These are phyloP conservation scores for Sugiyamaella xylanicola DNA, from an alignment of 1,139 yeast genomes.

Conservation along the genomic window DNA sequence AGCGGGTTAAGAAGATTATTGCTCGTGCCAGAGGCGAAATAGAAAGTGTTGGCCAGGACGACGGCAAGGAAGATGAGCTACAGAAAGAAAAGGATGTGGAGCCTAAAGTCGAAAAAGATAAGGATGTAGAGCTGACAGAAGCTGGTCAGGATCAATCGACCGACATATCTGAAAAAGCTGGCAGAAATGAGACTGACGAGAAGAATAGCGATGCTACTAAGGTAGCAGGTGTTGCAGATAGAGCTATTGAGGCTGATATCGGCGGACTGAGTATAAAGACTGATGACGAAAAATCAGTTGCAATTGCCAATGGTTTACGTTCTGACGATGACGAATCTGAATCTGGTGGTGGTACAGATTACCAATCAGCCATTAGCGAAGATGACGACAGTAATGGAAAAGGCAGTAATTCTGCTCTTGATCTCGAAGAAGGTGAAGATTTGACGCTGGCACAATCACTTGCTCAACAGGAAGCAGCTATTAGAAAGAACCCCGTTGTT, in stretches of 20 bases:
- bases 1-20: slow-evolving; percentile 45
- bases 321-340: slow-evolving; percentile 16
- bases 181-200: not conserved
- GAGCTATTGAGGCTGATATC: slow-evolving; percentile 31
- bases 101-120: slow-evolving; percentile 23
- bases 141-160: no score
- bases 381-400: slow-evolving; percentile 22
- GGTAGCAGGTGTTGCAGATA: not conserved
- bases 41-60: slow-evolving; percentile 18
- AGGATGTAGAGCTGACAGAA: slow-evolving; percentile 12
- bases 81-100: slow-evolving; percentile 18
- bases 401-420: slow-evolving; percentile 21
- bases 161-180: not conserved
- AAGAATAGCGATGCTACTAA: slow-evolving; percentile 22
- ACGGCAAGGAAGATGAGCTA: slow-evolving; percentile 29
- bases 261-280: slow-evolving; percentile 14
- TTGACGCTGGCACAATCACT: slow-evolving; percentile 28
- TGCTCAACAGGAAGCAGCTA: slow-evolving; percentile 60
- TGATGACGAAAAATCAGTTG: slow-evolving; percentile 11
- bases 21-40: slow-evolving; percentile 31
- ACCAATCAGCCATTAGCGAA: slow-evolving; percentile 14
- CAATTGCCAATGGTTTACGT: slow-evolving; percentile 8
- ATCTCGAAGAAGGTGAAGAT: slow-evolving; percentile 19
- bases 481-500: slow-evolving; percentile 75
- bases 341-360: slow-evolving; percentile 14